Evolutionary conservation across 768 basidiomycete genomes (phyloP), one percentile per base, ranked within the genome.

Genomic region (Lactarius sanguifluus): DNA sequence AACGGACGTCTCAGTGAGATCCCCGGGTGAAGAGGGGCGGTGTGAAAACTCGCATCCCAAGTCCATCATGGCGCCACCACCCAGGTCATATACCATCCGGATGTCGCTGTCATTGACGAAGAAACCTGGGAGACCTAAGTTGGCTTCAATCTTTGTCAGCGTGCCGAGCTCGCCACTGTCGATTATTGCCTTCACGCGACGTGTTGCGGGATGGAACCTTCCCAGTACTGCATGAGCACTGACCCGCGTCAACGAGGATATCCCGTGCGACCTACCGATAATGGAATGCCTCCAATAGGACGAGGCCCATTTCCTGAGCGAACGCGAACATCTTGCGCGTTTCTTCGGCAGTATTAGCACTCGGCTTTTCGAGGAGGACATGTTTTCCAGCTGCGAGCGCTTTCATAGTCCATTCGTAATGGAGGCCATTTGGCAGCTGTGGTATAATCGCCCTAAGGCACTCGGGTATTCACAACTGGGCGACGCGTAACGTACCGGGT

Each of bases 381-480:
- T 88, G 86, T 71, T 89, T 88, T 6, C 88, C 86, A 1, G 82
- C 82, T 15, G 74, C 73, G 10, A 89, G 81, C 8, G 86, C 83
- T 68, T 84, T 86, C 81, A 84, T 85, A 0, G 86, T 85, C 86
- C 85, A 89, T 71, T 88, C 86, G 62, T 81, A 85, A 68, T 89
- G 86, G 40, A 88, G 76, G 18, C 80, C 82, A 62, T 86, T 87
- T 0, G 87, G 86, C 10, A 86, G 77, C 84, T 84, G 41, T 43
- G 2, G 25, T 10, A 52, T 5, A 20, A 56, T 25, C 16, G 13
- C 23, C n/a, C 15, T 28, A 9, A 47, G 23, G 18, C 15, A 32
- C 23, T 1, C 40, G 6, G 32, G 1, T 32, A 23, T 52, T 54
- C 34, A 15, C 50, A 18, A 4, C 34, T 43, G 8, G 47, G 30